Percentiles rank a stretch among this genome's conserved stretches.
Conservation (phyloP, 441 rosid species). For the Populus tomentosa region DNA sequence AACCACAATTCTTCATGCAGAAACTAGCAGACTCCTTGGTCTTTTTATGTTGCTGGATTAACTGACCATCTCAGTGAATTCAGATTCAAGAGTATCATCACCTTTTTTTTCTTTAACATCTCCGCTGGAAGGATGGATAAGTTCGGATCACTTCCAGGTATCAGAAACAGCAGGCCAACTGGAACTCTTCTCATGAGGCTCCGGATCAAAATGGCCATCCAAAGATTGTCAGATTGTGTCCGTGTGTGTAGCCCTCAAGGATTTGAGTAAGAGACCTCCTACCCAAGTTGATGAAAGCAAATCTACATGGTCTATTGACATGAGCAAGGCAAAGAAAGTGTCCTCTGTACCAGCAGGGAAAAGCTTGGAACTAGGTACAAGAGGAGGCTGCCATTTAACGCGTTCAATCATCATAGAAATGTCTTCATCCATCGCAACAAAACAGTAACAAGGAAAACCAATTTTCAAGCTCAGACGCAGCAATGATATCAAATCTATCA, state of each 20-base stretch:
- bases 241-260: slow-evolving; percentile 44
- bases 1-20: background rate
- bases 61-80: no score
- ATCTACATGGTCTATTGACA: slow-evolving; percentile 72
- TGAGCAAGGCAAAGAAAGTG: slow-evolving; percentile 68
- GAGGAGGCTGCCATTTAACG: slow-evolving; percentile 70
- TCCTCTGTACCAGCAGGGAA: slow-evolving; percentile 73
- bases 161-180: slow-evolving; percentile 39
- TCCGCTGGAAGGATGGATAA: no score
- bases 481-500: slow-evolving; percentile 59
- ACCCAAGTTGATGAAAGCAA: slow-evolving; percentile 59
- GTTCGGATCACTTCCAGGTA: slow-evolving; percentile 44
- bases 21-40: background rate
- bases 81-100: no score
- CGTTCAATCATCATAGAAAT: slow-evolving; percentile 49
- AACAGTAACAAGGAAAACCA: slow-evolving; percentile 59
- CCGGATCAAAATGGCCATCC: slow-evolving; percentile 57
- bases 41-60: background rate
- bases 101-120: no score
- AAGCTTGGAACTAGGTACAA: slow-evolving; percentile 68
- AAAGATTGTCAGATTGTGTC: slow-evolving; percentile 53
- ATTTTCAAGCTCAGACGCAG: slow-evolving; percentile 56
- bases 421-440: slow-evolving; percentile 57
- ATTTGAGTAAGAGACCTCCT: slow-evolving; percentile 56
- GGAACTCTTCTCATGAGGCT: slow-evolving; percentile 45